phyloP scores from a whole-genome alignment of 805 yeast genomes.

The Wickerhamiella musiphila region DNA sequence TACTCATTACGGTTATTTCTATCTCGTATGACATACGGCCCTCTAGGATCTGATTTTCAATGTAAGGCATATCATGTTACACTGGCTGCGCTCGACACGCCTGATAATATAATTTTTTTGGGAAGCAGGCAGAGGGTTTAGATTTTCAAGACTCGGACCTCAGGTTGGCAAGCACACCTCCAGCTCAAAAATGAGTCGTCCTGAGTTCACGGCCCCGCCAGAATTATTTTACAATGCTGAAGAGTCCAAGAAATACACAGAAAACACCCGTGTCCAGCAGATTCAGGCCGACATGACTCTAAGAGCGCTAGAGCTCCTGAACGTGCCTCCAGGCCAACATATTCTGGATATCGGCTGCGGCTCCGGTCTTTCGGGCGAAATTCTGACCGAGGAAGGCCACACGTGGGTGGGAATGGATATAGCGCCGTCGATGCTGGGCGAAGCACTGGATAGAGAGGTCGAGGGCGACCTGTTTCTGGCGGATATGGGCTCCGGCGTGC shows the following conservation, averaged over 20 bases:
- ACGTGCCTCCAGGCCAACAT: constrained; percentile 49
- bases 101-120: background rate
- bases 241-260: constrained; percentile 80
- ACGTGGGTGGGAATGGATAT: constrained; percentile 95
- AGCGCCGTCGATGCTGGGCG: constrained; percentile 87
- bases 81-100: no score
- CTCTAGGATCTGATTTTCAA: no score
- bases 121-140: background rate
- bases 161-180: no score
- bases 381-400: constrained; percentile 82
- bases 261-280: constrained; percentile 92
- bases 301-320: constrained; percentile 74
- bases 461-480: constrained; percentile 86
- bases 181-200: constrained; percentile 96
- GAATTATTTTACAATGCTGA: constrained; percentile 84
- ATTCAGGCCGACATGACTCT: constrained; percentile 97
- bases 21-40: no score
- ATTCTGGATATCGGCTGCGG: constrained; percentile 93
- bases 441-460: constrained; percentile 78
- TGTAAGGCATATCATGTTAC: no score
- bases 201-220: constrained; percentile 93
- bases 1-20: no score
- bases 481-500: constrained; percentile 88
- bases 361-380: constrained; percentile 89
- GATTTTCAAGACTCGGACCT: no score